These are phyloP conservation scores for Margaritispora aquatica DNA, from an alignment of 495 filamentous ascomycete genomes.

Conservation along the genomic window DNA sequence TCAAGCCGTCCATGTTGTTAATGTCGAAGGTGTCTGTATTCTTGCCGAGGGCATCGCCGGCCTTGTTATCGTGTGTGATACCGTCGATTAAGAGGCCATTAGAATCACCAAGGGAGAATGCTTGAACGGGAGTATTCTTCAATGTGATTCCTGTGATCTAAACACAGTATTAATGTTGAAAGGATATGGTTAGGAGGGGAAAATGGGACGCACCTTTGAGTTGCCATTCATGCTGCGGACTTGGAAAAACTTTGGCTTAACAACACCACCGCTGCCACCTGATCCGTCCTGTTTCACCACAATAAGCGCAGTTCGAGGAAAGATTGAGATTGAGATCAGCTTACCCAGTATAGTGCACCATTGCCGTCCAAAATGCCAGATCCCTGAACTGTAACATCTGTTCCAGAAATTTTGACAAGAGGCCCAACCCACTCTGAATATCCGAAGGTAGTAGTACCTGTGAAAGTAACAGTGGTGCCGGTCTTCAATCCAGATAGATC, in stretches of 20 bases:
- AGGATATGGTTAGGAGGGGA: no score
- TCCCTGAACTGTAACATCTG: constrained; percentile 38
- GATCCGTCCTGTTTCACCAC: background rate
- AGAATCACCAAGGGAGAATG: background rate
- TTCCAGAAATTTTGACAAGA: constrained; percentile 40
- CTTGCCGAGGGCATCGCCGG: background rate
- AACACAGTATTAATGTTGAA: no score
- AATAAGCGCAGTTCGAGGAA: background rate
- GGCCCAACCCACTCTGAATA: constrained; percentile 46
- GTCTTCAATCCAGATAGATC: constrained; percentile 21
- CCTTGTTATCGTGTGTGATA: background rate
- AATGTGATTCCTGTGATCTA: background rate
- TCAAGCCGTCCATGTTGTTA: background rate
- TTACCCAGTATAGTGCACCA: constrained; percentile 46
- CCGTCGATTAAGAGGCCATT: background rate
- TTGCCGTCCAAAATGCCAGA: constrained; percentile 37
- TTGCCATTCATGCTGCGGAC: constrained; percentile 31
- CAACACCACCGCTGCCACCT: constrained; percentile 38
- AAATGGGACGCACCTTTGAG: no score
- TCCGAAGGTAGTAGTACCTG: constrained; percentile 41
- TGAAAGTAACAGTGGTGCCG: constrained; percentile 43
- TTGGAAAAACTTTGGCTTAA: constrained; percentile 49
- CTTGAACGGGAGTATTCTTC: constrained; percentile 1
- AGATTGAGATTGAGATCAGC: constrained; percentile 22
- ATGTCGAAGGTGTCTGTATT: constrained; percentile 5